Percentiles rank a stretch among this genome's conserved stretches.
Conservation (phyloP, 345 rosid genomes). For the Populus ilicifolia region DNA sequence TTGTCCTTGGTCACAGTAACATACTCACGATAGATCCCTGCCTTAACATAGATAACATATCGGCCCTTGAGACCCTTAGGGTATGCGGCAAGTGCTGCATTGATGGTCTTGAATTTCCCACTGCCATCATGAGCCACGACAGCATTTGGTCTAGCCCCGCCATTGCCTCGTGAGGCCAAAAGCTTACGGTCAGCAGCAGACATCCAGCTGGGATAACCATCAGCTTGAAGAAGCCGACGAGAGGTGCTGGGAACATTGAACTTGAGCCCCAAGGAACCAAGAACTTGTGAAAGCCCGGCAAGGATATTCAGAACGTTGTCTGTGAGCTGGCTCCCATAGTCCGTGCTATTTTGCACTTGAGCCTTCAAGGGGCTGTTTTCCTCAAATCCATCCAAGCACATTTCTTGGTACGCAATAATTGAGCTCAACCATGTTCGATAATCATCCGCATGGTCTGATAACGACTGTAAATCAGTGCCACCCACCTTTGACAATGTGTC, state of each 20-base stretch:
- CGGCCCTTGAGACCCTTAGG: conserved; percentile 7
- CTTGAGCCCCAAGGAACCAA: conserved; percentile 10
- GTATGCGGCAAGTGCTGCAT: conserved; percentile 14
- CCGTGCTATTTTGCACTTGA: neutral
- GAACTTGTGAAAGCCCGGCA: conserved; percentile 6
- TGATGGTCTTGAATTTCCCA: conserved; percentile 24
- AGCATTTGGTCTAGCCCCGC: conserved; percentile 13
- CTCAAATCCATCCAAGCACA: conserved; percentile 25
- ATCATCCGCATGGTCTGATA: conserved; percentile 12
- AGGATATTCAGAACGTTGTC: conserved; percentile 23
- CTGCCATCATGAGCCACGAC: conserved; percentile 26
- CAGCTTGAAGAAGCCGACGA: conserved; percentile 4
- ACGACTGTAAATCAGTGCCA: neutral
- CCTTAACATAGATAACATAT: conserved; percentile 25
- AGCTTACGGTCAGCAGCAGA: conserved; percentile 19
- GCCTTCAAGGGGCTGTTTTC: neutral
- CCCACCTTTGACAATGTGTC: conserved; percentile 3
- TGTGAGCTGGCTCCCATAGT: conserved; percentile 16
- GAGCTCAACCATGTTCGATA: conserved; percentile 22
- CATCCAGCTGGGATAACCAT: conserved; percentile 27
- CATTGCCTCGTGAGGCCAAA: neutral
- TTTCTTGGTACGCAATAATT: conserved; percentile 22
- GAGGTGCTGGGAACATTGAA: neutral
- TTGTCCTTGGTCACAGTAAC: conserved; percentile 1
- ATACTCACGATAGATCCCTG: conserved; percentile 19